Evolutionary conservation across 78 protist species (phyloP).

Genomic region (Isochrysis galbana): DNA sequence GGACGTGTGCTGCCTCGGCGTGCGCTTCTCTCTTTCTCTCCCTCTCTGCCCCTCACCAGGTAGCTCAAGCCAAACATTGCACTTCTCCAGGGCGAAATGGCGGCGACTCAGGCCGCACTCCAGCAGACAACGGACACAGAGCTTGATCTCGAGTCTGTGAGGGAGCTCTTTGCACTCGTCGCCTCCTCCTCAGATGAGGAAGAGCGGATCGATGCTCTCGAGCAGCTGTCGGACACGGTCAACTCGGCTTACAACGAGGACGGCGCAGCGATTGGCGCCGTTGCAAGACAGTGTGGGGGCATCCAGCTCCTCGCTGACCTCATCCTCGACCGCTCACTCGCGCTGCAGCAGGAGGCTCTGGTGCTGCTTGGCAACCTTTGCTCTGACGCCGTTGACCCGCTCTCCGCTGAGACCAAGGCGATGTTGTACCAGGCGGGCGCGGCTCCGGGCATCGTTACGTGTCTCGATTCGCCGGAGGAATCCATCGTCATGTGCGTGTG

Average conservation of each 20-base stretch:
- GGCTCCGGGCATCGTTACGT: not conserved
- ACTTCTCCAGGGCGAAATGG: no score
- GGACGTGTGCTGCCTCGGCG: no score
- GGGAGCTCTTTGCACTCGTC: no score
- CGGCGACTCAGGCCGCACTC: no score
- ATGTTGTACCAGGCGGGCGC: not conserved
- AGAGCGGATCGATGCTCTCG: not conserved
- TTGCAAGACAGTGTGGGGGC: not conserved
- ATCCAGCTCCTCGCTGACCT: not conserved
- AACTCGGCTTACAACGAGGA: not conserved
- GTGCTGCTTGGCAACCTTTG: constrained; percentile 6
- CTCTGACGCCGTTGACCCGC: not conserved
- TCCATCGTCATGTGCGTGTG: not conserved
- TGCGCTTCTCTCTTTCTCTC: no score
- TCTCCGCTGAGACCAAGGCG: not conserved
- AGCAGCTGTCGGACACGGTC: not conserved
- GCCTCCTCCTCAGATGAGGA: no score
- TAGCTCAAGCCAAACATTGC: no score
- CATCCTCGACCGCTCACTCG: not conserved
- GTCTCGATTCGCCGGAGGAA: not conserved
- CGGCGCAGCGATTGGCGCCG: not conserved
- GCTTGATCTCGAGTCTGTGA: no score
- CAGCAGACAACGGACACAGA: no score
- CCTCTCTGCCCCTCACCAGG: no score
- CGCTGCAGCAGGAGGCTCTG: not conserved